Evolutionary conservation across 495 filamentous ascomycete species (phyloP).

Genomic region (Aspergillus affinis): DNA sequence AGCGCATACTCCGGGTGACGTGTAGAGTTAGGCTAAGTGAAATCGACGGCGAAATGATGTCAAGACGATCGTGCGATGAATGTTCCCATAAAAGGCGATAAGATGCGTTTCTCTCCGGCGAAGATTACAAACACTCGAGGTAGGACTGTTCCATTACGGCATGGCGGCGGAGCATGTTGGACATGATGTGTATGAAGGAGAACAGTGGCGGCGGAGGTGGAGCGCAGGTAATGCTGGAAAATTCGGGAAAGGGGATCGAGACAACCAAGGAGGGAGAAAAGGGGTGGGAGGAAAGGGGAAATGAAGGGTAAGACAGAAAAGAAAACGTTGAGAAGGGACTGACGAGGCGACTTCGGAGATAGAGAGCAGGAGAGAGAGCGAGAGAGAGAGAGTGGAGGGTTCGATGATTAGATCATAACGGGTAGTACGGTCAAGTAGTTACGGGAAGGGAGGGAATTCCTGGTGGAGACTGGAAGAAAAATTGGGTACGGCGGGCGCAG

Average conservation of each 20-base stretch:
- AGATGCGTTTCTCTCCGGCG: not conserved
- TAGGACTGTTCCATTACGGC: constrained; percentile 22
- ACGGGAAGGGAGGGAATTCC: too few species aligned
- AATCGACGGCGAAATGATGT: not conserved
- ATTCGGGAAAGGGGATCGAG: not conserved
- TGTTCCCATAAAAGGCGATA: not conserved
- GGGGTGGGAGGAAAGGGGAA: not conserved
- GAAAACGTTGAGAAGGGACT: not conserved
- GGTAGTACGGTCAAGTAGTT: too few species aligned
- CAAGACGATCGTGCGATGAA: not conserved
- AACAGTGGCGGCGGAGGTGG: not conserved
- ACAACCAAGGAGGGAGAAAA: constrained; percentile 4
- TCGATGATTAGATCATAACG: too few species aligned
- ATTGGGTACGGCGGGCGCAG: too few species aligned
- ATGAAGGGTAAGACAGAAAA: constrained; percentile 1
- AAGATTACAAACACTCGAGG: constrained; percentile 14
- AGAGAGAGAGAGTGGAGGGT: not conserved
- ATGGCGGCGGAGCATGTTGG: constrained; percentile 19
- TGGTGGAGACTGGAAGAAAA: too few species aligned
- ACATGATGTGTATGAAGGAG: constrained; percentile 16
- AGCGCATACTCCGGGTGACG: constrained; percentile 2
- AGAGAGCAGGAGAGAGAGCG: not conserved
- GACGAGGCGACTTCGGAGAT: constrained; percentile 3
- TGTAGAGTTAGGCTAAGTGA: not conserved
- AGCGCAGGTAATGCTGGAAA: not conserved